Base-by-base conservation (phyloP, 1,284 basidiomycete species). In the Ceratobasidium sp. region DNA sequence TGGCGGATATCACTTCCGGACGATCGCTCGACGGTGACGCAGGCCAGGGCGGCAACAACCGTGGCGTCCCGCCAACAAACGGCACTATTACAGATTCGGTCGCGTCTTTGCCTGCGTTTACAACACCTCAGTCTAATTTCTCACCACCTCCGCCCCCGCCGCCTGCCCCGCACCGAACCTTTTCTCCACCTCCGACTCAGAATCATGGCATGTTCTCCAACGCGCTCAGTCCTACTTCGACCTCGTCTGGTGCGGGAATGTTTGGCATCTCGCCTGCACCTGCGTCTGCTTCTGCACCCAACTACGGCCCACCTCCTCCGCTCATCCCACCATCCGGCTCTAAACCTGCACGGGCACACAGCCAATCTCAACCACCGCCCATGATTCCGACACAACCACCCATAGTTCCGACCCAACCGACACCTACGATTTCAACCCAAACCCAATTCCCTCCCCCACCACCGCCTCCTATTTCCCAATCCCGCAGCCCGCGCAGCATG, bases 401-500 rank as follows among this genome's bases (percentile, higher is more conserved):
- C 42, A 33, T 33, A 33, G 4, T 33, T 33, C 33, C 33, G 4
- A 33, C 33, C 33, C 33, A 33, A 33, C 4, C 33, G 4, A 1
- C 33, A 33, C 33, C 33, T 4, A 33, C 33, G 4, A 33, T 33
- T 33, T 33, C 33, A 33, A 33, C 33, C 33, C 33, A 33, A 33
- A 33, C 33, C 33, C 33, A 33, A 33, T 71, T 13, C 1, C 69
- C 69, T 23, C 69, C 49, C 51, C 68, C 60, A 64, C 18, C 60
- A 18, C 18, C 40, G 40, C 44, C 56, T 7, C 70, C 55, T n/a
- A 53, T 53, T 20, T 46, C 51, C 26, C 69, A 58, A 55, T 61
- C 78, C 63, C 78, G 69, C 78, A 61, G 73, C 66, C 67, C 77
- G 49, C 60, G 58, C 15, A 75, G 77, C n/a, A 51, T 69, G 18